Evolutionary conservation across 345 rosid species (phyloP).

Genomic region (Noccaea caerulescens): DNA sequence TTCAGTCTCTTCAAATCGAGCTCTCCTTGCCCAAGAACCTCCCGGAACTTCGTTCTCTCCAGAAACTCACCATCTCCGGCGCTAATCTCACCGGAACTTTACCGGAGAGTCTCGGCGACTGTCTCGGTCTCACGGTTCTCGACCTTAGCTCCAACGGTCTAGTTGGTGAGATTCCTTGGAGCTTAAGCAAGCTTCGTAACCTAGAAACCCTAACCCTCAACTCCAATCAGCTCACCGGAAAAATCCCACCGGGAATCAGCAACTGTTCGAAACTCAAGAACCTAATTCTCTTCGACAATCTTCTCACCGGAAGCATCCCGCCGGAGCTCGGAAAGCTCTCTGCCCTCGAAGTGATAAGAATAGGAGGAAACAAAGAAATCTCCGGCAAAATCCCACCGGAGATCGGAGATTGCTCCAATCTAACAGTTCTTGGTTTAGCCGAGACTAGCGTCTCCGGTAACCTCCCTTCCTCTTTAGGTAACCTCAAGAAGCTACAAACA

Average conservation of each 20-base stretch:
- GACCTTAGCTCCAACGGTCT: constrained; percentile 71
- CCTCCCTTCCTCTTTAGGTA: constrained; percentile 76
- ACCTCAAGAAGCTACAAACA: constrained; percentile 66
- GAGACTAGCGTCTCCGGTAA: constrained; percentile 75
- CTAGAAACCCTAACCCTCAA: constrained; percentile 65
- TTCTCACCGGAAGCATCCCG: constrained; percentile 69
- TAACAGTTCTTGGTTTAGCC: constrained; percentile 80
- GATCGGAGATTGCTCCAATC: constrained; percentile 72
- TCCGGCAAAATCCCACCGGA: constrained; percentile 71
- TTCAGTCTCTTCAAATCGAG: constrained; percentile 61
- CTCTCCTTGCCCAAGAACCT: constrained; percentile 63
- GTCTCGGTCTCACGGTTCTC: constrained; percentile 49
- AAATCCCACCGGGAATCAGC: constrained; percentile 67
- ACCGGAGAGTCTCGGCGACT: constrained; percentile 61
- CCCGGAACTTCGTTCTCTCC: constrained; percentile 57
- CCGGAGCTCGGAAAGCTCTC: constrained; percentile 68
- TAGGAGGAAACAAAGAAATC: constrained; percentile 83
- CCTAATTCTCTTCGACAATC: constrained; percentile 68
- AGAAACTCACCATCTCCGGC: constrained; percentile 61
- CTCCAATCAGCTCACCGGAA: constrained; percentile 83
- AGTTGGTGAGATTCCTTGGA: constrained; percentile 66
- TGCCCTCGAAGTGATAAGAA: constrained; percentile 69
- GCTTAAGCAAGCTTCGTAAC: constrained; percentile 56
- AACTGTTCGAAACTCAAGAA: constrained; percentile 56
- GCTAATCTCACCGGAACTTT: constrained; percentile 74